Percentiles rank a stretch among this genome's conserved stretches.
phyloP scores from a whole-genome alignment of 1,284 basidiomycete genomes.

The Cutaneotrichosporon cutaneum region DNA sequence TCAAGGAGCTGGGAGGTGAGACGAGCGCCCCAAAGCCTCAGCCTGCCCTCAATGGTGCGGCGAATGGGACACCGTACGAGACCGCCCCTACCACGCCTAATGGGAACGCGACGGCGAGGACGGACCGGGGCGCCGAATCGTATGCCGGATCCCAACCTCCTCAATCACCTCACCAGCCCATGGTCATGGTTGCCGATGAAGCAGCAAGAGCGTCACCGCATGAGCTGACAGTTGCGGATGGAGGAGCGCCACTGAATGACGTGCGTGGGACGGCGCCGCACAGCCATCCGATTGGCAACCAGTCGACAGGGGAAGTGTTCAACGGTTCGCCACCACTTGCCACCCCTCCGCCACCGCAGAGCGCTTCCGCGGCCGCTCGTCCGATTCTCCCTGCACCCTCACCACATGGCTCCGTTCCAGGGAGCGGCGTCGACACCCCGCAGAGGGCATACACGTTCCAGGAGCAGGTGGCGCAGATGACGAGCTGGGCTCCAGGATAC shows the following conservation, averaged over 20 bases:
- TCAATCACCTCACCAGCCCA: neutral
- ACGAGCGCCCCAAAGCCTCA: neutral
- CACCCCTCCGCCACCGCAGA: neutral
- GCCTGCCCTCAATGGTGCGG: neutral
- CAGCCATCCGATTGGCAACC: neutral
- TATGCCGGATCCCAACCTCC: neutral
- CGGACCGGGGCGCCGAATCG: too few relatives aligned
- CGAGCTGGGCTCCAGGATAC: neutral
- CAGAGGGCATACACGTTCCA: slow-evolving; percentile 22
- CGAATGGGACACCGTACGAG: neutral
- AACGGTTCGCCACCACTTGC: neutral
- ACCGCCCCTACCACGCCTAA: neutral
- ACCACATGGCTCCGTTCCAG: neutral
- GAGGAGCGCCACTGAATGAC: neutral
- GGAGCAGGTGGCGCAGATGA: slow-evolving; percentile 56
- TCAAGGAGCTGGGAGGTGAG: slow-evolving; percentile 58
- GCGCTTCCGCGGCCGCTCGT: neutral
- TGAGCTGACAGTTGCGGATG: neutral
- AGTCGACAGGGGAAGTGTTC: neutral
- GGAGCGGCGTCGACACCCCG: neutral
- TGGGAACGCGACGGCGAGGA: neutral
- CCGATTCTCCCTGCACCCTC: neutral
- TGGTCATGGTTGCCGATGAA: neutral
- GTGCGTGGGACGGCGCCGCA: neutral
- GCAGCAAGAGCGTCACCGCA: neutral